A percentile compares a stretch with the other conserved stretches of the same genome.
Conservation (phyloP, 2,329 filamentous ascomycete genomes). For the Epichloe uncinata region DNA sequence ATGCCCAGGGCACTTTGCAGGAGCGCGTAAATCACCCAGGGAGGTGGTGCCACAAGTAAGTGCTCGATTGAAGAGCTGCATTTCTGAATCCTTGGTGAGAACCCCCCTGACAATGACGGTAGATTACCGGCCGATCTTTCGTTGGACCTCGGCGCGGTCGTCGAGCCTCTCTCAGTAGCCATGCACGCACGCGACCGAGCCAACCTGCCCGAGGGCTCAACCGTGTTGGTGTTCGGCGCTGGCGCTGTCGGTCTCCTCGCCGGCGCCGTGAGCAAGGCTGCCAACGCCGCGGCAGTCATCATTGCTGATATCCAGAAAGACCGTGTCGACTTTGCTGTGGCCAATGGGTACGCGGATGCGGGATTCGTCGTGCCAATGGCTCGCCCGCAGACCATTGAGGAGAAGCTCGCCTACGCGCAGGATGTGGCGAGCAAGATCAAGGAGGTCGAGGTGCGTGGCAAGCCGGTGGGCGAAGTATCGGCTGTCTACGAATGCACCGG, state of each 20-base stretch:
- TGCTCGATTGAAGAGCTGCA: background rate
- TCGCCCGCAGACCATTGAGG: slow-evolving; percentile 35
- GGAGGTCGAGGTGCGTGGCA: slow-evolving; percentile 20
- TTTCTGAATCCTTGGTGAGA: background rate
- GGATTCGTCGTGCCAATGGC: slow-evolving; percentile 36
- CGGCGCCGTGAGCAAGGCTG: slow-evolving; percentile 41
- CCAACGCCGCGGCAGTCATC: slow-evolving; percentile 30
- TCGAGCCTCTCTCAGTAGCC: slow-evolving; percentile 46
- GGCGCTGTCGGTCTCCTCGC: slow-evolving; percentile 48
- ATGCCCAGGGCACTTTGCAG: slow-evolving; percentile 46
- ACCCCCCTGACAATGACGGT: background rate
- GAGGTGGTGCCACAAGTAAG: slow-evolving; percentile 41
- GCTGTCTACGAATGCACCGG: slow-evolving; percentile 69
- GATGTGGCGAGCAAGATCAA: slow-evolving; percentile 33
- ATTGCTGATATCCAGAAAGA: slow-evolving; percentile 44
- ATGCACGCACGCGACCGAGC: slow-evolving; percentile 41
- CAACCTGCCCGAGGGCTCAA: slow-evolving; percentile 23
- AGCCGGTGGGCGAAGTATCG: slow-evolving; percentile 47
- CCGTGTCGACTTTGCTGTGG: slow-evolving; percentile 43
- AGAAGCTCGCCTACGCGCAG: slow-evolving; percentile 38
- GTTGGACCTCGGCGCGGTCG: slow-evolving; percentile 40
- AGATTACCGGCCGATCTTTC: slow-evolving; percentile 35
- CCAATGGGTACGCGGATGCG: slow-evolving; percentile 42
- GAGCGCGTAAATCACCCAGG: slow-evolving; percentile 42
- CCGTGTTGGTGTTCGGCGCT: slow-evolving; percentile 44